Conservation (phyloP, 208 protist genomes). For the Leptomonas pyrrhocoris region DNA sequence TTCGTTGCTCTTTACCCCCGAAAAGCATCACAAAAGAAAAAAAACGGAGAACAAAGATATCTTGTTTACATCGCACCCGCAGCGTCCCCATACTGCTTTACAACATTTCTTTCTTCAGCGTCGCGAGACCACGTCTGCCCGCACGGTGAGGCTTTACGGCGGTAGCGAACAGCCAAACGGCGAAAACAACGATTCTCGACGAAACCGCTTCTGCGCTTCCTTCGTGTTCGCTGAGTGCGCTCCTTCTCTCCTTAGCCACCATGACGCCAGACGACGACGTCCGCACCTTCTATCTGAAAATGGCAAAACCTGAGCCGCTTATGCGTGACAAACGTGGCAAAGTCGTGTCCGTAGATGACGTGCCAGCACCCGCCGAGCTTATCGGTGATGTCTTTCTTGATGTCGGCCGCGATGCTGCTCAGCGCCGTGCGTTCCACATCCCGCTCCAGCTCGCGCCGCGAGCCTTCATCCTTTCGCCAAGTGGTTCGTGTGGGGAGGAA, state of each 20-base stretch:
- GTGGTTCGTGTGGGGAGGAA: conserved; percentile 78
- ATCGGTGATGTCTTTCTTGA: conserved; percentile 58
- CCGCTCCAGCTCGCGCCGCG: conserved; percentile 71
- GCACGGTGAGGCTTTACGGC: too few relatives aligned
- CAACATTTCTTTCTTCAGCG: too few relatives aligned
- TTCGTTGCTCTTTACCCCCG: too few relatives aligned
- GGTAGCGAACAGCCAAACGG: too few relatives aligned
- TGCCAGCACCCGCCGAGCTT: conserved; percentile 82
- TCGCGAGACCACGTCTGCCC: too few relatives aligned
- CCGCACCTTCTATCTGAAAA: conserved; percentile 80
- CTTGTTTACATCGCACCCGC: conserved; percentile 4
- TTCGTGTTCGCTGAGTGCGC: not conserved
- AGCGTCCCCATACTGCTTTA: too few relatives aligned
- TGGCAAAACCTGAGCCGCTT: conserved; percentile 71
- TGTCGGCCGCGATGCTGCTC: conserved; percentile 64
- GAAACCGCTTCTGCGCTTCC: too few relatives aligned
- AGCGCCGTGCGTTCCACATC: conserved; percentile 79
- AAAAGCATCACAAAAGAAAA: not conserved
- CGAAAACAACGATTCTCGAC: too few relatives aligned
- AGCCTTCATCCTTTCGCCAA: conserved; percentile 84
- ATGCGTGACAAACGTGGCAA: conserved; percentile 84
- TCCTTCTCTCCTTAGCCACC: conserved; percentile 43
- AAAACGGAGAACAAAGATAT: not conserved
- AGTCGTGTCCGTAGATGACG: conserved; percentile 82
- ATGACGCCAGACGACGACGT: conserved; percentile 86